Evolutionary conservation across 371 early-diverging fungal species (phyloP).

Genomic region (Rhizopus microsporus): DNA sequence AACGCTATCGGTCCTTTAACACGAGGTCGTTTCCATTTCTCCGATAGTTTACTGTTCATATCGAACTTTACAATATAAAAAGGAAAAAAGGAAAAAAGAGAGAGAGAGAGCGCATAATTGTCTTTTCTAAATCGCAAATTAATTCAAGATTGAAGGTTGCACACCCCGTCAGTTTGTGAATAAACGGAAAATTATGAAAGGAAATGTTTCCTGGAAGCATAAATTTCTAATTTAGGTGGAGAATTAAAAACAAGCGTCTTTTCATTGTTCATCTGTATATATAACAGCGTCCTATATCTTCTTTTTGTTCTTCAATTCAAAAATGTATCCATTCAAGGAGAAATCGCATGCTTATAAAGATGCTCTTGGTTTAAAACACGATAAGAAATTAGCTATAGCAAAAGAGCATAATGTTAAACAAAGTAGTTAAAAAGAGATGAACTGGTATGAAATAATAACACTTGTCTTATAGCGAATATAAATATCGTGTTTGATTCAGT

Average conservation of each 20-base stretch:
- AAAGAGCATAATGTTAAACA: slow-evolving; percentile 11
- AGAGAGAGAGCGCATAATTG: not conserved
- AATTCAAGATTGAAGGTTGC: too few relatives aligned
- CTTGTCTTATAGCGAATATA: slow-evolving; percentile 13
- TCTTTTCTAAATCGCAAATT: not conserved
- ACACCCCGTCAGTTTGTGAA: slow-evolving; percentile 1
- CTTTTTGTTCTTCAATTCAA: not conserved
- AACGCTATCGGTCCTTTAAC: not conserved
- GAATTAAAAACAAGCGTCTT: too few relatives aligned
- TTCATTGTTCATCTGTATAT: not conserved
- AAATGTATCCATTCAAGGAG: slow-evolving; percentile 17
- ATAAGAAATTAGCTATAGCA: slow-evolving; percentile 7
- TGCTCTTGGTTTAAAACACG: slow-evolving; percentile 14
- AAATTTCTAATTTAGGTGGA: too few relatives aligned
- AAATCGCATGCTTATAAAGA: slow-evolving; percentile 8
- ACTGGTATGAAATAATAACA: not conserved
- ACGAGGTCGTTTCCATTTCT: not conserved
- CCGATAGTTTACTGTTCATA: not conserved
- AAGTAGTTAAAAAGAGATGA: slow-evolving; percentile 7
- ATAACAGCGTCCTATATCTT: not conserved
- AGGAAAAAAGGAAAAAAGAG: not conserved
- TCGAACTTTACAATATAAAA: not conserved
- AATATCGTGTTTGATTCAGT: slow-evolving; percentile 25
- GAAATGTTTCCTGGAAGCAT: too few relatives aligned
- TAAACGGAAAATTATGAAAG: not conserved